These are phyloP conservation scores for Bryoglossum gracile DNA, from an alignment of 495 filamentous ascomycete genomes.

Conservation along the genomic window DNA sequence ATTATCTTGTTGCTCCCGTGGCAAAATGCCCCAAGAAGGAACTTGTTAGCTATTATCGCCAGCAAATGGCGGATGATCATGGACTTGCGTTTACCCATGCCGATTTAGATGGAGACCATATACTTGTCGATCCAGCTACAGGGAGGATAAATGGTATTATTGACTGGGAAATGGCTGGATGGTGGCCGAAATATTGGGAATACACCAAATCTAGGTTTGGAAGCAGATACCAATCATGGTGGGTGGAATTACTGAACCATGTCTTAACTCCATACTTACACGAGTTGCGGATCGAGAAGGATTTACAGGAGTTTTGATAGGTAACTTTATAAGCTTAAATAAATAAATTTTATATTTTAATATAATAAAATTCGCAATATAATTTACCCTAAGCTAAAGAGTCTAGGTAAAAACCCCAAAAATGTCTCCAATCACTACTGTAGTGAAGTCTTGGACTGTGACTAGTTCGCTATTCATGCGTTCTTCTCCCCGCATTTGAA, in stretches of 20 bases:
- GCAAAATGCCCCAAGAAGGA: conserved; percentile 1
- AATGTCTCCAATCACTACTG: no score
- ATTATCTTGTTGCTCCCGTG: background rate
- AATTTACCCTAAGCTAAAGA: no score
- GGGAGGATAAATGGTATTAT: conserved; percentile 32
- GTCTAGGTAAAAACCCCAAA: no score
- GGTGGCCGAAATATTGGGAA: conserved; percentile 1
- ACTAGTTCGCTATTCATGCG: no score
- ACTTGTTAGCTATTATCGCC: conserved; percentile 3
- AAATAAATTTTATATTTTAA: no score
- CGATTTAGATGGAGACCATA: conserved; percentile 41
- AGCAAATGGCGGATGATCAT: conserved; percentile 8
- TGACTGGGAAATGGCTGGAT: conserved; percentile 27
- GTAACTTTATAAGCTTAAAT: no score
- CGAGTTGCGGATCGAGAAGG: conserved; percentile 1
- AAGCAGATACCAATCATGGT: conserved; percentile 2
- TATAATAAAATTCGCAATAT: no score
- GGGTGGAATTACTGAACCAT: conserved; percentile 4
- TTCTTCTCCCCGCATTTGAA: no score
- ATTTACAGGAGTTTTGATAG: background rate
- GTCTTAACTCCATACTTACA: conserved; percentile 23
- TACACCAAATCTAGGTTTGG: conserved; percentile 6
- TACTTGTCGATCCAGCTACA: conserved; percentile 32
- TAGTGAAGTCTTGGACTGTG: no score
- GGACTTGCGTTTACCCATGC: conserved; percentile 31